phyloP scores from a whole-genome alignment of 768 basidiomycete species.

The Tricholoma matsutake region DNA sequence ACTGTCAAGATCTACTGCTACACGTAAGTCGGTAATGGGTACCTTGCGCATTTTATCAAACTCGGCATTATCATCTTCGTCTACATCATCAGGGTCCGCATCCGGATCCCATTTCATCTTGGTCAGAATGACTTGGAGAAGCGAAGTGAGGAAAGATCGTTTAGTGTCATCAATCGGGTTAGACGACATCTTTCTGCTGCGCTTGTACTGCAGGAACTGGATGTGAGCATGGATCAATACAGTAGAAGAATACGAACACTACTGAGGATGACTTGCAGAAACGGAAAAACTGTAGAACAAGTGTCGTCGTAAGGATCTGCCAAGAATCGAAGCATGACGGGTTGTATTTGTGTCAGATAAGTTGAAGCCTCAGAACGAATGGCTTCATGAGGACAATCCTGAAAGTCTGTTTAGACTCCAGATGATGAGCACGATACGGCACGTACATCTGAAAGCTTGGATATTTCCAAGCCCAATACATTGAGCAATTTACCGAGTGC shows the following conservation, averaged over 20 bases:
- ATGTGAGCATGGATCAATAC: conserved; percentile 5
- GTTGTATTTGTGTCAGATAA: conserved; percentile 66
- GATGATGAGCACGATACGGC: conserved; percentile 17
- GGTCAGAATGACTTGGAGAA: conserved; percentile 74
- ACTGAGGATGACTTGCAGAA: conserved; percentile 71
- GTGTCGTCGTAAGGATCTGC: conserved; percentile 91
- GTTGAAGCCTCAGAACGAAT: conserved; percentile 61
- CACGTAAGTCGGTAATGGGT: background rate
- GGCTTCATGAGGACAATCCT: conserved; percentile 62
- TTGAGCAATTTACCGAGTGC: conserved; percentile 84
- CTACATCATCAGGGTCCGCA: conserved; percentile 75
- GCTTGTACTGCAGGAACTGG: conserved; percentile 66
- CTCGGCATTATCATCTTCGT: conserved; percentile 81
- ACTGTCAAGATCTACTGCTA: background rate
- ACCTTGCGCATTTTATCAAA: conserved; percentile 89
- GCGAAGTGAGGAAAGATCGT: conserved; percentile 71
- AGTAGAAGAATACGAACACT: conserved; percentile 49
- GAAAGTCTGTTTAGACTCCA: conserved; percentile 1
- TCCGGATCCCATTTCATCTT: conserved; percentile 92
- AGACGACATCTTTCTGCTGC: conserved; percentile 55
- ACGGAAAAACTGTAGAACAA: conserved; percentile 77
- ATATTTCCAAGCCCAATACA: conserved; percentile 75
- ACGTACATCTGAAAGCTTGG: conserved; percentile 79
- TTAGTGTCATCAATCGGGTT: conserved; percentile 63
- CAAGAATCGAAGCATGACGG: conserved; percentile 84